Evolutionary conservation across 208 protist species (phyloP).

Genomic region (Leishmania gerbilli): DNA sequence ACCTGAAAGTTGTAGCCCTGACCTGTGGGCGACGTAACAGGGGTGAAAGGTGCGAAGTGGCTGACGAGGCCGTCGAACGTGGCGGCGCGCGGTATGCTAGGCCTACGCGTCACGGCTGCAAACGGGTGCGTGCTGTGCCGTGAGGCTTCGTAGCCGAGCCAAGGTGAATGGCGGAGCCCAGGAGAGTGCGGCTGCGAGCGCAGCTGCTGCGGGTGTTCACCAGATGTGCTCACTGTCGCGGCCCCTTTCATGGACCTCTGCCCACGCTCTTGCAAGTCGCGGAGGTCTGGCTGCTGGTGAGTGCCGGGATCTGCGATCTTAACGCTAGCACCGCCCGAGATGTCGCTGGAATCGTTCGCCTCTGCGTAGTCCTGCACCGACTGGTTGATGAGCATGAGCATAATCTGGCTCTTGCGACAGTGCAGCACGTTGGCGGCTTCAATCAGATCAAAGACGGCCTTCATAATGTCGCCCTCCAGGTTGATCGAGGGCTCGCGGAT

Average conservation of each 20-base stretch:
- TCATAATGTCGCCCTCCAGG: conserved; percentile 75
- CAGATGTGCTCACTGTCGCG: not conserved
- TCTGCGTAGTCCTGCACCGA: conserved; percentile 43
- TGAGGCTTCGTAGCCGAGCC: not conserved
- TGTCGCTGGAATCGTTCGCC: conserved; percentile 7
- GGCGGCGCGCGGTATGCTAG: conserved; percentile 7
- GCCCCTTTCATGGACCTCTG: not conserved
- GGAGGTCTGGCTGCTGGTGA: not conserved
- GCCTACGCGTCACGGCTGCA: not conserved
- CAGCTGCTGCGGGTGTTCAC: no score
- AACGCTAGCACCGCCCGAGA: not conserved
- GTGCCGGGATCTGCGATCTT: not conserved
- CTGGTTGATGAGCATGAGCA: conserved; percentile 74
- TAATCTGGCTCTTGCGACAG: conserved; percentile 80
- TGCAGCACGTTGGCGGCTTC: conserved; percentile 61
- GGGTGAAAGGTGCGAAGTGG: conserved; percentile 3
- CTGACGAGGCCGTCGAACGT: conserved; percentile 27
- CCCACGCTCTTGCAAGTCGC: not conserved
- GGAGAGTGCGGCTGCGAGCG: not conserved
- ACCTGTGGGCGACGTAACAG: conserved; percentile 20
- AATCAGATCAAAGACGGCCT: conserved; percentile 72
- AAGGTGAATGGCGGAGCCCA: not conserved
- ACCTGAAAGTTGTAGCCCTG: conserved; percentile 41
- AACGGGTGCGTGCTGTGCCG: not conserved
- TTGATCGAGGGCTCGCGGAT: conserved; percentile 62